A percentile compares a stretch with the other conserved stretches of the same genome.
Conservation (phyloP, 805 yeast species). For the Candida glaebosa region DNA sequence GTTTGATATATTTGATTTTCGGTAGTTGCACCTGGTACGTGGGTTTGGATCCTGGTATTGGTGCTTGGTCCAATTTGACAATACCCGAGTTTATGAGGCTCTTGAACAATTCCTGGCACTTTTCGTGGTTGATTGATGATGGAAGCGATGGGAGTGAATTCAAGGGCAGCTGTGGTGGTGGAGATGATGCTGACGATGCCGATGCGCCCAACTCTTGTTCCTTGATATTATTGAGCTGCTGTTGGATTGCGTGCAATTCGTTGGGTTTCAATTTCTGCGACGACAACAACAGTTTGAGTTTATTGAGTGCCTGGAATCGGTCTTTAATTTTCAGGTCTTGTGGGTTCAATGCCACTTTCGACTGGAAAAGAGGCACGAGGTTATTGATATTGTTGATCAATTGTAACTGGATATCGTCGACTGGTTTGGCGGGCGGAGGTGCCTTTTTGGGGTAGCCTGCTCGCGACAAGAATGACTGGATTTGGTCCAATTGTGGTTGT, state of each 20-base stretch:
- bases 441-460: conserved; percentile 20
- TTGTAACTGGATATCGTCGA: not conserved
- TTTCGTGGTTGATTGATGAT: conserved; percentile 8
- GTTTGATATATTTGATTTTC: conserved; percentile 24
- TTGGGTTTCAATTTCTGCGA: conserved; percentile 30
- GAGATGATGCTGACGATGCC: conserved; percentile 6
- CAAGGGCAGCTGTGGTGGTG: conserved; percentile 2
- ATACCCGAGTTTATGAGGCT: conserved; percentile 35
- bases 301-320: conserved; percentile 42
- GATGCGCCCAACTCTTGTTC: too few relatives aligned
- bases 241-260: conserved; percentile 36
- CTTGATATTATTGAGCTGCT: conserved; percentile 35
- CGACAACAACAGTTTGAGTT: conserved; percentile 39
- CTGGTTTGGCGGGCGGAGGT: not conserved
- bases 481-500: conserved; percentile 59
- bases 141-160: conserved; percentile 6
- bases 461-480: conserved; percentile 63
- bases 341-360: conserved; percentile 30
- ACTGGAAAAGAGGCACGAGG: conserved; percentile 41
- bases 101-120: conserved; percentile 30
- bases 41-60: conserved; percentile 36
- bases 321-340: conserved; percentile 44
- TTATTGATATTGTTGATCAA: conserved; percentile 34
- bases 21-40: conserved; percentile 29
- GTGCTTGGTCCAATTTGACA: conserved; percentile 38